Evolutionary conservation across 768 basidiomycete species (phyloP).

Genomic region (Rhodocollybia butyracea): DNA sequence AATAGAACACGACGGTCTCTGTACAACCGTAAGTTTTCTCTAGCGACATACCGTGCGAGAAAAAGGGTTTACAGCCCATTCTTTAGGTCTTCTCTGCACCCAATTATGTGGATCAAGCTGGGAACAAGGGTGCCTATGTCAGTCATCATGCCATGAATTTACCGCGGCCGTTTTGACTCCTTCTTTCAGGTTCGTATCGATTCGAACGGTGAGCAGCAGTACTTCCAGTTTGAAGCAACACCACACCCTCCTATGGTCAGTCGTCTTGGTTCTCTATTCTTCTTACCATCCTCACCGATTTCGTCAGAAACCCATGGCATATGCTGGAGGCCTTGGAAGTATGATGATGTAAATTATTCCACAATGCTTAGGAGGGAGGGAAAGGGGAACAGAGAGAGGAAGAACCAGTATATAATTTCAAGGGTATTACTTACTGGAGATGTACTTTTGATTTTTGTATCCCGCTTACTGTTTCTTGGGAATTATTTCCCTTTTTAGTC

Average conservation of each 20-base stretch:
- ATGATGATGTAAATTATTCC: no score
- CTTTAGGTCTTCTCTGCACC: constrained; percentile 88
- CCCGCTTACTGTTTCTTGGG: no score
- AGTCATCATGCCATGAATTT: constrained; percentile 25
- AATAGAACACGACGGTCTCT: constrained; percentile 90
- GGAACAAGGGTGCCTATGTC: constrained; percentile 91
- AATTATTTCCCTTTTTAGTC: no score
- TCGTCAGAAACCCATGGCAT: constrained; percentile 97
- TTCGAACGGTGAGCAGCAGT: constrained; percentile 66
- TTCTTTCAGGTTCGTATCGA: constrained; percentile 73
- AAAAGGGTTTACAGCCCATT: not conserved
- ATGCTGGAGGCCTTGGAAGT: constrained; percentile 63
- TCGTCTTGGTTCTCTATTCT: no score
- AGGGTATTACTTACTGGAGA: no score
- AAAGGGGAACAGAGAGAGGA: no score
- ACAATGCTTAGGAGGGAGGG: no score
- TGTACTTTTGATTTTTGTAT: no score
- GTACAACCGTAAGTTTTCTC: constrained; percentile 71
- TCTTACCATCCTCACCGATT: no score
- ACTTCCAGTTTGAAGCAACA: constrained; percentile 80
- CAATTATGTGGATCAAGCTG: constrained; percentile 89
- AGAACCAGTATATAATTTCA: no score
- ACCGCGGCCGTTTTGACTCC: not conserved
- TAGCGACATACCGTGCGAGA: constrained; percentile 8
- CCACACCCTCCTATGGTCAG: constrained; percentile 87